Percentiles rank a stretch among this genome's conserved stretches.
phyloP scores from a whole-genome alignment of 441 rosid genomes.

The Euphorbia corollata region DNA sequence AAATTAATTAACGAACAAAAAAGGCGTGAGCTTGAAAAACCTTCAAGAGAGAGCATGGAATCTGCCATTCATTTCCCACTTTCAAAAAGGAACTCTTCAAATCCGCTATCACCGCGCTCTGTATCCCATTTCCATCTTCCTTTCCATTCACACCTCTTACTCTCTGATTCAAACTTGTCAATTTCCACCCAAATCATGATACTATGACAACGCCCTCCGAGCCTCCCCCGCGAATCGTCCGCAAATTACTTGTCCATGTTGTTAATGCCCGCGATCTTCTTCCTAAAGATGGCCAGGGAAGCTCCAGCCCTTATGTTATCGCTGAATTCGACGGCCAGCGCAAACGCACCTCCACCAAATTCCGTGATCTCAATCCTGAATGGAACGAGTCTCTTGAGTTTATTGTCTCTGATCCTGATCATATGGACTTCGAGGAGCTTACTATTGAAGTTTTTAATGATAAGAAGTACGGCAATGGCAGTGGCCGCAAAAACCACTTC shows the following conservation, averaged over 20 bases:
- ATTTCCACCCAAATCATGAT: slow-evolving; percentile 23
- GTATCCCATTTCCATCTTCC: not conserved
- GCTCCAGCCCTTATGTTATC: slow-evolving; percentile 78
- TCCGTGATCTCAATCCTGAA: slow-evolving; percentile 69
- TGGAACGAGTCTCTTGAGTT: slow-evolving; percentile 87
- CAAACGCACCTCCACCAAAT: slow-evolving; percentile 57
- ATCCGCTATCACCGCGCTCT: slow-evolving; percentile 35
- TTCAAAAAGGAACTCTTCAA: slow-evolving; percentile 6
- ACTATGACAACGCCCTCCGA: slow-evolving; percentile 49
- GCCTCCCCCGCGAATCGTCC: slow-evolving; percentile 33
- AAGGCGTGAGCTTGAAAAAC: not conserved
- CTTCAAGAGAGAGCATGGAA: slow-evolving; percentile 57
- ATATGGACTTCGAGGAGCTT: slow-evolving; percentile 72
- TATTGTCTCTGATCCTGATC: slow-evolving; percentile 60
- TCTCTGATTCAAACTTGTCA: slow-evolving; percentile 11
- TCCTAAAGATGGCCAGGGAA: slow-evolving; percentile 90
- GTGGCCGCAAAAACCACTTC: slow-evolving; percentile 82
- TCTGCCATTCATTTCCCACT: slow-evolving; percentile 34
- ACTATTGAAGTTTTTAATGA: slow-evolving; percentile 75
- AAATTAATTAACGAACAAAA: slow-evolving; percentile 13
- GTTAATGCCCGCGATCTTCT: slow-evolving; percentile 71
- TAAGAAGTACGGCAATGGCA: slow-evolving; percentile 58
- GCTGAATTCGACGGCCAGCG: slow-evolving; percentile 79
- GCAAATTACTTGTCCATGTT: slow-evolving; percentile 61
- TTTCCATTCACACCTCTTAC: not conserved